Evolutionary conservation across 208 protist species (phyloP).

Genomic region (Trypanosoma brucei): DNA sequence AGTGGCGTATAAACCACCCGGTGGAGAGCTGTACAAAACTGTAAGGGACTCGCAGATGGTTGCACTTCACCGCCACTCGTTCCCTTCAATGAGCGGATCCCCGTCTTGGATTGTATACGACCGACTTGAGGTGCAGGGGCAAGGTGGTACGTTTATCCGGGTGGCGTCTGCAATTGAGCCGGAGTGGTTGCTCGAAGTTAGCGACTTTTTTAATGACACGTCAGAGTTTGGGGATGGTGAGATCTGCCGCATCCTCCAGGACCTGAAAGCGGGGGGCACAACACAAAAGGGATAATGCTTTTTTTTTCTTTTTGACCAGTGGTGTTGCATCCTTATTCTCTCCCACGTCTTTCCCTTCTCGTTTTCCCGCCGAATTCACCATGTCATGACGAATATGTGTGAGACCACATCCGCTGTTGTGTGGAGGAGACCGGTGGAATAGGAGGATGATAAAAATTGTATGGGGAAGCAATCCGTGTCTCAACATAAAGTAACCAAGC

Average conservation of each 20-base stretch:
- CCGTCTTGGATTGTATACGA: conserved; percentile 82
- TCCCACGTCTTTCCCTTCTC: background rate
- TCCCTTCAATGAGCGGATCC: conserved; percentile 6
- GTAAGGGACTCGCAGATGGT: conserved; percentile 54
- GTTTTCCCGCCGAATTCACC: background rate
- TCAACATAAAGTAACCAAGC: too few species aligned
- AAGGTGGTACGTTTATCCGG: conserved; percentile 67
- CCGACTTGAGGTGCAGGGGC: conserved; percentile 76
- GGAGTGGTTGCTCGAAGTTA: conserved; percentile 69
- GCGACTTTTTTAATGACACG: conserved; percentile 52
- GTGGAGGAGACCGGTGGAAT: background rate
- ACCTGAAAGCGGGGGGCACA: conserved; percentile 1
- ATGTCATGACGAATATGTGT: background rate
- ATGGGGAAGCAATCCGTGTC: too few species aligned
- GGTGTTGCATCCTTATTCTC: background rate
- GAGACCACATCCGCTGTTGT: background rate
- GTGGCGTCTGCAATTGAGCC: conserved; percentile 59
- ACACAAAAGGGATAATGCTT: conserved; percentile 2
- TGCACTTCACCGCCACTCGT: conserved; percentile 46
- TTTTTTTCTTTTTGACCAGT: conserved; percentile 4
- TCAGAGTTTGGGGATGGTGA: conserved; percentile 71
- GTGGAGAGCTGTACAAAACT: conserved; percentile 40
- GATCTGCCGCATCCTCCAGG: conserved; percentile 26
- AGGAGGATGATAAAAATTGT: background rate
- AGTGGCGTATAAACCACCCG: conserved; percentile 49